phyloP scores from a whole-genome alignment of 371 early-diverging fungal species.

The Syncephalastrum contaminatum region DNA sequence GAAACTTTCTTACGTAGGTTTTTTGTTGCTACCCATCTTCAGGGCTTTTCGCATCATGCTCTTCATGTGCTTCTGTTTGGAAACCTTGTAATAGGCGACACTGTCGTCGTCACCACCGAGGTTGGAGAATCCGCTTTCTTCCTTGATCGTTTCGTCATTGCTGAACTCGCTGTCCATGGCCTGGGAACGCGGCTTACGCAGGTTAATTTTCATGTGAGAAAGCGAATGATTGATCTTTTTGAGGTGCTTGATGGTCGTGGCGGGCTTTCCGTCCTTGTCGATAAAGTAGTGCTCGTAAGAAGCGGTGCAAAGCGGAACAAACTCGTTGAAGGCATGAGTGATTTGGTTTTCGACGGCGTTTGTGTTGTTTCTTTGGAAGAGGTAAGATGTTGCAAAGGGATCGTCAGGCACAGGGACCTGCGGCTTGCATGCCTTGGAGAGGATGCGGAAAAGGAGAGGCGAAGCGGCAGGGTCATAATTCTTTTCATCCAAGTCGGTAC shows the following conservation, averaged over 20 bases:
- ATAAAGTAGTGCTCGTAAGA: slow-evolving; percentile 5
- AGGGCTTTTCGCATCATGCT: slow-evolving; percentile 36
- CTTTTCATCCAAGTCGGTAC: slow-evolving; percentile 17
- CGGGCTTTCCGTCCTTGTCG: slow-evolving; percentile 10
- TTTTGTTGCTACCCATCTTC: slow-evolving; percentile 23
- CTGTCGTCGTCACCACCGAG: slow-evolving; percentile 4
- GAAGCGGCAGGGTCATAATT: slow-evolving; percentile 20
- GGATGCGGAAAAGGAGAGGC: slow-evolving; percentile 32
- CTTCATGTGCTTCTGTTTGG: slow-evolving; percentile 26
- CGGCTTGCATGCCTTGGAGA: slow-evolving; percentile 32
- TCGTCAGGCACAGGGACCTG: slow-evolving; percentile 20
- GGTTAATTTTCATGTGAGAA: slow-evolving; percentile 36
- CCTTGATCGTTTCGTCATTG: slow-evolving; percentile 19
- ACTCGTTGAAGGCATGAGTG: slow-evolving; percentile 28
- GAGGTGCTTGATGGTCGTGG: slow-evolving; percentile 6
- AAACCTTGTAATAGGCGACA: not conserved
- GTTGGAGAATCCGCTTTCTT: slow-evolving; percentile 9
- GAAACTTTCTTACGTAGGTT: not conserved
- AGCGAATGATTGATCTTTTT: slow-evolving; percentile 40
- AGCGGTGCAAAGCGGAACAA: slow-evolving; percentile 13
- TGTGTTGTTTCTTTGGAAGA: not conserved
- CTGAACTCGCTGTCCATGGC: slow-evolving; percentile 17
- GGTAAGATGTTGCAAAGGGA: slow-evolving; percentile 22
- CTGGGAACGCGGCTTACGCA: slow-evolving; percentile 28
- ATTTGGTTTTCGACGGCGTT: slow-evolving; percentile 8